Percentiles rank a stretch among this genome's conserved stretches.
Conservation (phyloP, 192 early-diverging fungal species). For the Coemansia sp. region DNA sequence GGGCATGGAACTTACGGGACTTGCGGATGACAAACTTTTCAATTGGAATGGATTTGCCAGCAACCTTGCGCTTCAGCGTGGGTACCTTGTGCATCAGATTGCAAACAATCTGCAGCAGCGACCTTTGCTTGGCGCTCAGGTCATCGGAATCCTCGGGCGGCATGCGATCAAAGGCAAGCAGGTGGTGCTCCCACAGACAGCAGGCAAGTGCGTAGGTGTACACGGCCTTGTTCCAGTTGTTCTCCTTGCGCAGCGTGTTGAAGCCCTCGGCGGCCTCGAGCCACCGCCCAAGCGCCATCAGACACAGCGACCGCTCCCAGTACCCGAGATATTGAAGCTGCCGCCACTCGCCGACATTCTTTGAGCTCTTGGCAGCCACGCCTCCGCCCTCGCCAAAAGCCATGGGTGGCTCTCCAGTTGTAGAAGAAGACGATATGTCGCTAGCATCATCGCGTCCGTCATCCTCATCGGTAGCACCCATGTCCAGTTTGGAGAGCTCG, state of each 20-base stretch:
- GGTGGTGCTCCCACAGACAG: conserved; percentile 59
- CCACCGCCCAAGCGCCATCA: conserved; percentile 66
- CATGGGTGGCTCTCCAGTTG: neutral
- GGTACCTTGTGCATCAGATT: conserved; percentile 70
- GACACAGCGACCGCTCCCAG: conserved; percentile 76
- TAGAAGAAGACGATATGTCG: neutral
- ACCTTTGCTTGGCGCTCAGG: conserved; percentile 20
- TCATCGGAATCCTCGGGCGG: conserved; percentile 9
- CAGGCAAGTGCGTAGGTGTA: conserved; percentile 75
- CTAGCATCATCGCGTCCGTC: neutral
- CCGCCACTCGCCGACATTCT: conserved; percentile 58
- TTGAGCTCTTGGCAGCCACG: neutral
- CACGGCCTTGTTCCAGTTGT: conserved; percentile 81
- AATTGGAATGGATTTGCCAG: conserved; percentile 81
- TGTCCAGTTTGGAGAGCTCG: conserved; percentile 49
- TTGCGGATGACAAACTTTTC: conserved; percentile 91
- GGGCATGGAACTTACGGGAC: conserved; percentile 67
- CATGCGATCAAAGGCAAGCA: conserved; percentile 11
- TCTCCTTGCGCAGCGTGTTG: conserved; percentile 69
- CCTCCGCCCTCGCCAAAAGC: neutral
- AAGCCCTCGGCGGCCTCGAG: conserved; percentile 61
- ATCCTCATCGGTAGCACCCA: conserved; percentile 42
- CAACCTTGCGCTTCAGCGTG: conserved; percentile 69
- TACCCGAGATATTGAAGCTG: conserved; percentile 79
- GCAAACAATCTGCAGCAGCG: conserved; percentile 53